Evolutionary conservation across 2,329 filamentous ascomycete species (phyloP).

Genomic region (Aureobasidium sp.): DNA sequence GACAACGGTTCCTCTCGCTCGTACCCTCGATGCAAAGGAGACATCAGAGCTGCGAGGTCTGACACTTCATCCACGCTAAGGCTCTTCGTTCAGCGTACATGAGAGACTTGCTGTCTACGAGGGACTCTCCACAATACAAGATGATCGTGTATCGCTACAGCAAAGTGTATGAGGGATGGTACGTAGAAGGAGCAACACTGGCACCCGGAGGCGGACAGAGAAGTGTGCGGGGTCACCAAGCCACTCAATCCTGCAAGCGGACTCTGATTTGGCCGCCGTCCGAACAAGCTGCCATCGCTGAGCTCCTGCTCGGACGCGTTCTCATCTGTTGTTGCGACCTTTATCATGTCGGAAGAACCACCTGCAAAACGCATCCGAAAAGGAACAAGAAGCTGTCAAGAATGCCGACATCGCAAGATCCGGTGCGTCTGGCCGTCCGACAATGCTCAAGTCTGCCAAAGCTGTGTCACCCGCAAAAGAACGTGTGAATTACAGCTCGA

Average conservation of each 20-base stretch:
- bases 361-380: constrained; percentile 22
- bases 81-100: too few species aligned
- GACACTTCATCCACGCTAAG: too few species aligned
- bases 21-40: too few species aligned
- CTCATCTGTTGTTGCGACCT: not conserved
- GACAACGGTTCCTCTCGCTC: not conserved
- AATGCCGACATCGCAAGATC: constrained; percentile 27
- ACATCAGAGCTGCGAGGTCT: not conserved
- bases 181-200: too few species aligned
- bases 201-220: not conserved
- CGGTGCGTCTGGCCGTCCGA: constrained; percentile 23
- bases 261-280: not conserved
- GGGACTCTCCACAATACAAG: too few species aligned
- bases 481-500: constrained; percentile 20
- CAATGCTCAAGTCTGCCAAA: constrained; percentile 19
- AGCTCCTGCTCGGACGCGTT: not conserved
- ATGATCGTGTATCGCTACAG: not conserved
- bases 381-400: constrained; percentile 25
- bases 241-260: not conserved
- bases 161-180: not conserved
- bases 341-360: constrained; percentile 7
- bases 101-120: too few species aligned
- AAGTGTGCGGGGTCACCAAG: not conserved
- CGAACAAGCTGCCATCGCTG: not conserved
- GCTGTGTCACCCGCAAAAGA: constrained; percentile 18